Evolutionary conservation across 148 eudicot genomes (phyloP), one percentile per base, ranked within the genome.

Genomic region (Arctostaphylos glauca): DNA sequence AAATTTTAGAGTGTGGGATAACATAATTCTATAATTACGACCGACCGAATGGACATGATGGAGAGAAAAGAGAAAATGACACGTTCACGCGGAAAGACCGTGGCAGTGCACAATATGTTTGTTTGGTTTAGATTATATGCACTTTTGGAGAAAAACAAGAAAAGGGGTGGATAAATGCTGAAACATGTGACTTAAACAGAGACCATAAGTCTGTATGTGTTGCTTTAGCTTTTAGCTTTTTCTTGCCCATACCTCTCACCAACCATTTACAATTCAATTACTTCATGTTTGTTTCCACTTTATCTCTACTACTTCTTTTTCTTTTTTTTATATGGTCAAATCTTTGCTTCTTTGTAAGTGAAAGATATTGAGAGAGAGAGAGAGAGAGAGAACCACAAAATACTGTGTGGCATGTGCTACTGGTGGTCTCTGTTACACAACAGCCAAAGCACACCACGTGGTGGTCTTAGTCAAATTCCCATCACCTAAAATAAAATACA

Each of bases 111-210:
- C 58, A n/a, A 75, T 49, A 49, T 21, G 12, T 48, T 76, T 52
- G 44, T 59, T 15, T 76, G 38, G 38, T 31, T 31, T 31, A 31
- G 38, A 31, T 52, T 55, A 52, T 12, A 13, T 21, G 16, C 43
- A 48, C 13, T 9, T 9, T 21, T 49, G 9, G 13, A 31, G 25
- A 25, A 23, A 76, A 31, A 31, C 38, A 31, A 31, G 38, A 31
- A 31, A 31, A 53, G 0, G 62, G 31, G 62, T 50, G 59, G 54
- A 76, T 50, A 76, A 31, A 12, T 76, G 41, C 62, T 13, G 70
- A 78, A 44, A 78, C 81, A 44, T 78, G 81, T 59, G 81, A 78
- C 53, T 31, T 41, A 44, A 79, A 79, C 66, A n/a, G 72, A 62
- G 81, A 79, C 81, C 70, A 79, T 15, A 56, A 56, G 25, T 76